These are phyloP conservation scores for Plenodomus tracheiphilus DNA, from an alignment of 2,329 filamentous ascomycete genomes.

Conservation along the genomic window DNA sequence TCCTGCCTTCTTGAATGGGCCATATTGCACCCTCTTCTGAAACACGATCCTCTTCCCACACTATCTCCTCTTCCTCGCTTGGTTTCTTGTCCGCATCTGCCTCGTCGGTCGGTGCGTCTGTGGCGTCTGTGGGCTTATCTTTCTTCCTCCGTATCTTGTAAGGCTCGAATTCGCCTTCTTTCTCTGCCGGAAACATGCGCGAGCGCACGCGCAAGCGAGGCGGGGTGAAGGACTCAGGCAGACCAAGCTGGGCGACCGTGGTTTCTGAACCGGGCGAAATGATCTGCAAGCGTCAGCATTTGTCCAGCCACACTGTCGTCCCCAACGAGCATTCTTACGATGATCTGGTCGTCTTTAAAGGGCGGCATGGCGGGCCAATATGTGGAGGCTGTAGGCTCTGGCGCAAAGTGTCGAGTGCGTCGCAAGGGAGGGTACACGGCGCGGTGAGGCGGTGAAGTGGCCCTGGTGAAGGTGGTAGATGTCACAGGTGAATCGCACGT, in stretches of 20 bases:
- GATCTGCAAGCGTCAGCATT: slow-evolving; percentile 48
- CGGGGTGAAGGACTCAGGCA: slow-evolving; percentile 87
- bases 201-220: slow-evolving; percentile 85
- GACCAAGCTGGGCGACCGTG: slow-evolving; percentile 87
- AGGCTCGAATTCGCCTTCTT: slow-evolving; percentile 78
- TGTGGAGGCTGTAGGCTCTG: slow-evolving; percentile 15
- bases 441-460: background rate
- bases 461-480: no score
- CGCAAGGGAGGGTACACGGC: background rate
- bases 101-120: slow-evolving; percentile 36
- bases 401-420: slow-evolving; percentile 6
- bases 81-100: slow-evolving; percentile 26
- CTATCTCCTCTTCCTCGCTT: slow-evolving; percentile 57
- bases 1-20: slow-evolving; percentile 78
- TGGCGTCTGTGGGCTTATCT: slow-evolving; percentile 29
- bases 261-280: slow-evolving; percentile 85
- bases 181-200: slow-evolving; percentile 85
- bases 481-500: background rate
- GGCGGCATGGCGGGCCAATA: slow-evolving; percentile 46
- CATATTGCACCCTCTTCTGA: slow-evolving; percentile 88
- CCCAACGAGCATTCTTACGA: slow-evolving; percentile 32
- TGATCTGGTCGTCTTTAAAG: slow-evolving; percentile 52
- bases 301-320: background rate
- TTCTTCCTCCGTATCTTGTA: slow-evolving; percentile 68
- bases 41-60: slow-evolving; percentile 87